Base-by-base conservation (phyloP, 1,284 basidiomycete species). In the Megacollybia platyphylla region DNA sequence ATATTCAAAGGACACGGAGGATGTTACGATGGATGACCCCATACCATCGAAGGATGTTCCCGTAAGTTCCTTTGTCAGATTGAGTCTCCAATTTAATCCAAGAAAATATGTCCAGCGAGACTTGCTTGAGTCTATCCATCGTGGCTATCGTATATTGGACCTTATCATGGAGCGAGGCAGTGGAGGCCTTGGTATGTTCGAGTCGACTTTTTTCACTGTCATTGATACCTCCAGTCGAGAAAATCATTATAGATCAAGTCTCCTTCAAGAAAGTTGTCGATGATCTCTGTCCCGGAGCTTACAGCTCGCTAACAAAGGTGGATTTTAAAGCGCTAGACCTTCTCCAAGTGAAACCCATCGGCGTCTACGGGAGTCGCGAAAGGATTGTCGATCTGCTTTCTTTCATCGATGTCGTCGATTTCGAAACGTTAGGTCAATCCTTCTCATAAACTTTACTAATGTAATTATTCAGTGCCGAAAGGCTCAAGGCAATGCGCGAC, bases 221-320 rank as follows among this genome's bases (percentile, higher is more conserved):
- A 38, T 17, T 18, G 20, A 29, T 29, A 11, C 46, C 27, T 32
- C 2, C 46, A 78, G 73, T 74, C 17, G 74, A 75, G 46, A 79
- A 79, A 51, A 63, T 79, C 36, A 66, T 79, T 52, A 76, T 78
- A 32, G 63, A 62, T 18, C 70, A 73, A 52, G 63, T 65, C 13
- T 65, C 64, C 2, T 54, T 76, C 17, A 58, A 61, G 42, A 48
- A 49, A 3, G 63, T 76, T 40, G 58, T 73, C 46, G 73, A 76
- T 36, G 52, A 56, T 13, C 43, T 73, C 3, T 59, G 51, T 15
- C 71, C 72, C 0, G 64, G 68, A 1, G 64, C 73, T 4, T 76
- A 73, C 45, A 48, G 52, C 2, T 69, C 70, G 0, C 56, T 76
- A 46, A 76, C 70, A 1, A 67, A 63, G 42, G 67, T 77, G 31